Evolutionary conservation across 2,329 filamentous ascomycete genomes (phyloP).

Genomic region (Colletotrichum echinochloae): DNA sequence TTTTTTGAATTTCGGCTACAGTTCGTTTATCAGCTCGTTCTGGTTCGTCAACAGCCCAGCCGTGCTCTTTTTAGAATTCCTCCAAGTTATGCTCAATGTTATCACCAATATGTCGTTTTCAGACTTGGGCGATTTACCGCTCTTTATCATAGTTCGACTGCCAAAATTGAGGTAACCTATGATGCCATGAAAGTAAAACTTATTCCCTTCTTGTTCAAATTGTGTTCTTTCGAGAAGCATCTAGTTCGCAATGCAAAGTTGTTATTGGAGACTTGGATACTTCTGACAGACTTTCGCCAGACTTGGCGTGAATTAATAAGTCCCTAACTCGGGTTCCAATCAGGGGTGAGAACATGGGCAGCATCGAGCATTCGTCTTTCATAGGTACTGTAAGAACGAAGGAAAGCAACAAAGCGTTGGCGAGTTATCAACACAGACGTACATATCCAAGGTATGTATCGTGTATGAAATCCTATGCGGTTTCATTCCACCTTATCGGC

Average conservation of each 20-base stretch:
- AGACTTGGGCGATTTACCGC: background rate
- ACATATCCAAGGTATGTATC: background rate
- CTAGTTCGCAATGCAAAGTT: background rate
- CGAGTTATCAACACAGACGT: background rate
- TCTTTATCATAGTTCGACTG: background rate
- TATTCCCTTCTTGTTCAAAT: background rate
- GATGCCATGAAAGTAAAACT: background rate
- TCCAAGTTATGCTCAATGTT: background rate
- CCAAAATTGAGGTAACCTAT: background rate
- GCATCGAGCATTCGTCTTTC: background rate
- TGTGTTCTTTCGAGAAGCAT: background rate
- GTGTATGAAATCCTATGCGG: background rate
- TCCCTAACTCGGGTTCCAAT: background rate
- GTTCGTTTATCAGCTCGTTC: too few relatives aligned
- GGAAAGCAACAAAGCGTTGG: accelerated
- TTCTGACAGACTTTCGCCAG: too few relatives aligned
- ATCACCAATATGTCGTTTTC: background rate
- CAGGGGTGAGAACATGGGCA: background rate
- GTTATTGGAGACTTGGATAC: background rate
- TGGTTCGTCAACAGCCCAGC: too few relatives aligned
- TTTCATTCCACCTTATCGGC: background rate
- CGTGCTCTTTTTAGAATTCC: too few relatives aligned
- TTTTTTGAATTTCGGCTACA: too few relatives aligned
- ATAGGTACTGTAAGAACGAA: background rate
- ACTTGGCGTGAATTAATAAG: too few relatives aligned